phyloP scores from a whole-genome alignment of 805 yeast species.

The Jamesozyma jinghongensis region DNA sequence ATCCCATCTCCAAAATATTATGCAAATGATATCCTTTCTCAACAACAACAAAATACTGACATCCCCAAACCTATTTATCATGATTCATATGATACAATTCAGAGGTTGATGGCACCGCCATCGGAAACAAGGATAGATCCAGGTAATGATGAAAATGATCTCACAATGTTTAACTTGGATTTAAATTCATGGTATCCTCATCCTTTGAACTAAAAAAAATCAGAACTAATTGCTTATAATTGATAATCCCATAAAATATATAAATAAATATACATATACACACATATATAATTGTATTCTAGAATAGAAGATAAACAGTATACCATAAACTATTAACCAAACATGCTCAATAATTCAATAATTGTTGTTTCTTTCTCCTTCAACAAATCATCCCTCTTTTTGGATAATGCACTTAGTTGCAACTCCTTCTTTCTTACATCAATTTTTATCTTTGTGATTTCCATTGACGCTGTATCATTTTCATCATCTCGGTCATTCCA shows the following conservation, averaged over 20 bases:
- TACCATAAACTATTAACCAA: neutral
- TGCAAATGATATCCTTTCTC: neutral
- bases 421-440: constrained; percentile 6
- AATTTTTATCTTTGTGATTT: constrained; percentile 4
- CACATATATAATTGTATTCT: neutral
- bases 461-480: neutral
- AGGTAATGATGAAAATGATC: constrained; percentile 15
- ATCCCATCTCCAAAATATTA: neutral
- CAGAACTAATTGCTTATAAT: no score
- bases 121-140: neutral
- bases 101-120: neutral
- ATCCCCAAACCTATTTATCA: no score
- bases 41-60: no score
- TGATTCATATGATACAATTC: neutral
- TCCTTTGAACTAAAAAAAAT: constrained; percentile 4
- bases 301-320: no score
- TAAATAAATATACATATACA: neutral
- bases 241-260: neutral
- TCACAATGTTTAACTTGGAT: constrained; percentile 26
- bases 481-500: constrained; percentile 2
- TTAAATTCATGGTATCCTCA: constrained; percentile 22
- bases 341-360: neutral
- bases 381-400: neutral
- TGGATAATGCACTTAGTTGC: constrained; percentile 5
- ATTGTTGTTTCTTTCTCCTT: neutral